Evolutionary conservation across 768 basidiomycete genomes (phyloP).

Genomic region (Pisolithus albus): DNA sequence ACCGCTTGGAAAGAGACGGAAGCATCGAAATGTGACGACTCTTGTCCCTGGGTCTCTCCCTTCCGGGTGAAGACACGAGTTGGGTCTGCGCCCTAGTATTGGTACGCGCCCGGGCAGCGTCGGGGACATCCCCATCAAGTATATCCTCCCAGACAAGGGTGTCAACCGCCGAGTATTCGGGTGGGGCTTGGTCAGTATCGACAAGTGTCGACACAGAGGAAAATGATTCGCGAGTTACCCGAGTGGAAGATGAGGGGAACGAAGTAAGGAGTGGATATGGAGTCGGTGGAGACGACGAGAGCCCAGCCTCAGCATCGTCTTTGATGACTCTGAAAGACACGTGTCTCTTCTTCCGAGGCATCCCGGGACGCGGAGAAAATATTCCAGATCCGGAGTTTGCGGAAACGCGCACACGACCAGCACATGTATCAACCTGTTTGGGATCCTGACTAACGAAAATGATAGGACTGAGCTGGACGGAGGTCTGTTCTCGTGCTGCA

Average conservation of each 20-base stretch:
- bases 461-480: constrained; percentile 1
- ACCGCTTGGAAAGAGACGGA: constrained; percentile 5
- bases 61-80: background rate
- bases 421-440: background rate
- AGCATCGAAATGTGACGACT: constrained; percentile 10
- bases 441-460: constrained; percentile 11
- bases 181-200: no score
- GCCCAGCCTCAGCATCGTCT: background rate
- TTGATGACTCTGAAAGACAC: background rate
- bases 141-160: no score
- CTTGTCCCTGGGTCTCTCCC: background rate
- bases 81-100: background rate
- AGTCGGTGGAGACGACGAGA: background rate
- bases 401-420: background rate
- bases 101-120: no score
- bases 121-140: no score
- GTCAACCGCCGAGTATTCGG: no score
- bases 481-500: background rate
- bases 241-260: no score
- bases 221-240: no score
- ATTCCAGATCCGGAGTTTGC: background rate
- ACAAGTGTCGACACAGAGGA: no score
- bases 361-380: background rate
- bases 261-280: no score
- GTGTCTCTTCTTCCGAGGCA: background rate